Evolutionary conservation across 78 protist species (phyloP).

Genomic region (Polysphondylium violaceum): DNA sequence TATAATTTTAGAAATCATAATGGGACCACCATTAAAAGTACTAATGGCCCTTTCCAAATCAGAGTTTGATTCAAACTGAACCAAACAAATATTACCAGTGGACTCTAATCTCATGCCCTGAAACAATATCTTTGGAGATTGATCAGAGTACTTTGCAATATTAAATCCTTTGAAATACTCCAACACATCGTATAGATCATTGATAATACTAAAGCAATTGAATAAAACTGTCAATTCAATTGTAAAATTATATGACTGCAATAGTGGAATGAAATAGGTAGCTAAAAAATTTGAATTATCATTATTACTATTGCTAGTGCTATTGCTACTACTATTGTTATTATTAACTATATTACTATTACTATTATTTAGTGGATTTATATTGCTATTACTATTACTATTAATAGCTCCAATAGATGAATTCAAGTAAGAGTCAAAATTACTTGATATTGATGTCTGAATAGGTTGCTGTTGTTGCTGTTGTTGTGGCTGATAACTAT

Average conservation of each 20-base stretch:
- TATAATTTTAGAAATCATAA: conserved; percentile 2
- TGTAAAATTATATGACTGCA: conserved; percentile 6
- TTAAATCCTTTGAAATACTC: not conserved
- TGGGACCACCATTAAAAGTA: not conserved
- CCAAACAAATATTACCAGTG: not conserved
- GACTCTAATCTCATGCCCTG: not conserved
- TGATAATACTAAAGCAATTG: not conserved
- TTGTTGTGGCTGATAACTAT: too few species aligned
- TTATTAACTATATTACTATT: not conserved
- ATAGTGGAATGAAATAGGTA: not conserved
- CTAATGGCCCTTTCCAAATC: conserved; percentile 35
- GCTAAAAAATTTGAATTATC: not conserved
- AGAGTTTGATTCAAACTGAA: conserved; percentile 33
- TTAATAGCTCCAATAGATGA: not conserved
- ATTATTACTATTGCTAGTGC: not conserved
- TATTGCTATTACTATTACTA: not conserved
- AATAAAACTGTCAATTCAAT: conserved; percentile 24
- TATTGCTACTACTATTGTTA: not conserved
- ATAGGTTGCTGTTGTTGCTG: not conserved
- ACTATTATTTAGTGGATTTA: not conserved
- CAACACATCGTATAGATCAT: not conserved
- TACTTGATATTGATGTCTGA: not conserved
- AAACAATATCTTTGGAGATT: conserved; percentile 28
- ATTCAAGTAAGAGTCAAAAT: too few species aligned
- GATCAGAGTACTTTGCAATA: conserved; percentile 3